Conservation (phyloP, 208 protist genomes). For the Jaenimonas drosophilae region DNA sequence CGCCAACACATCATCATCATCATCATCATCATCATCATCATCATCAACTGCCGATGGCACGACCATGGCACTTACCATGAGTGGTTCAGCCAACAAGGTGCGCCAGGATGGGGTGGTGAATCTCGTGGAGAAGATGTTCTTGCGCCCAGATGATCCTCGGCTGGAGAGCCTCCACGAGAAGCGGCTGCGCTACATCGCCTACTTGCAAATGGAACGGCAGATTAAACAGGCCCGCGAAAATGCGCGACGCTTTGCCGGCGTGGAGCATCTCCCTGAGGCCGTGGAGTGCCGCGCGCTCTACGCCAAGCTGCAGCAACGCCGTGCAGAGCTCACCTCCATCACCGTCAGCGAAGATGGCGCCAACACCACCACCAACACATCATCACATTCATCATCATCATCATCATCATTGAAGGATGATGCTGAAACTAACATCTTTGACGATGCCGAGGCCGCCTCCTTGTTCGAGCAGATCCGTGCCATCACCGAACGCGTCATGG, state of each 20-base stretch:
- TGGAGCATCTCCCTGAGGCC: slow-evolving; percentile 45
- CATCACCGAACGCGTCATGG: slow-evolving; percentile 18
- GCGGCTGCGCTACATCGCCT: slow-evolving; percentile 72
- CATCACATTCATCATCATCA: too few relatives aligned
- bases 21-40: too few relatives aligned
- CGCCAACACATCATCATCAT: too few relatives aligned
- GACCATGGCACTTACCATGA: slow-evolving; percentile 14
- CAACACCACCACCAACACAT: neutral
- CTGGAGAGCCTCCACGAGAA: slow-evolving; percentile 61
- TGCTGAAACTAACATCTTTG: slow-evolving; percentile 33
- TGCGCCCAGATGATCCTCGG: slow-evolving; percentile 52
- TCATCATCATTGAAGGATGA: too few relatives aligned
- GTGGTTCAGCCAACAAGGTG: slow-evolving; percentile 16
- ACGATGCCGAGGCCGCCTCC: slow-evolving; percentile 36
- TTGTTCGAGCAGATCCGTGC: slow-evolving; percentile 66
- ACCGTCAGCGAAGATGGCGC: neutral
- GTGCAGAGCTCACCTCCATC: neutral
- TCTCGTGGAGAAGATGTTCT: slow-evolving; percentile 77
- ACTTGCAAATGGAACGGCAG: slow-evolving; percentile 77
- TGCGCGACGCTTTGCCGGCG: slow-evolving; percentile 44
- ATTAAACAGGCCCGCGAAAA: slow-evolving; percentile 68
- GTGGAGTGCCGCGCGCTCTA: slow-evolving; percentile 41
- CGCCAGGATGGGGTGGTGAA: slow-evolving; percentile 35
- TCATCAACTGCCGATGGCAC: neutral
- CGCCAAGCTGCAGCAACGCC: slow-evolving; percentile 28